Evolutionary conservation across 345 rosid genomes (phyloP).

Genomic region (Populus euphratica): DNA sequence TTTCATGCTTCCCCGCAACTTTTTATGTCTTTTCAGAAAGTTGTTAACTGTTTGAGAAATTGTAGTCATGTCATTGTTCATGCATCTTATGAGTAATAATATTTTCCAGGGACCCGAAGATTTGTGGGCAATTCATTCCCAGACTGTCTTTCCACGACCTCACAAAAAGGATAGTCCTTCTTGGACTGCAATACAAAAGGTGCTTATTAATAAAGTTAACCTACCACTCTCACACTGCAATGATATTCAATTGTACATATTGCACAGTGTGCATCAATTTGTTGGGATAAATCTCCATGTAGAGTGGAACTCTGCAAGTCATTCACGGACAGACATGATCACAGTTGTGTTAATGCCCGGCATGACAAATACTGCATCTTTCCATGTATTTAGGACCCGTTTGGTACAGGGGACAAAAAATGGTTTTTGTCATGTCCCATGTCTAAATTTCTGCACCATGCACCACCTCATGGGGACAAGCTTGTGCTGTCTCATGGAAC

Average conservation of each 20-base stretch:
- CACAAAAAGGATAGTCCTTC: constrained; percentile 63
- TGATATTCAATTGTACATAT: neutral
- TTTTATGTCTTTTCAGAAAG: neutral
- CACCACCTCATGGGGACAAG: too few relatives aligned
- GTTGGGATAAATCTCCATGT: neutral
- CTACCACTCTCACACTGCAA: neutral
- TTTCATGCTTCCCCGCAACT: neutral
- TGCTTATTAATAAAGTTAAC: constrained; percentile 2
- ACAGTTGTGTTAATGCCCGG: neutral
- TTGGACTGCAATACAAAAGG: constrained; percentile 91
- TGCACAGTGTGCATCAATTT: neutral
- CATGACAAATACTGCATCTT: too few relatives aligned
- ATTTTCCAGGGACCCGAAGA: constrained; percentile 83
- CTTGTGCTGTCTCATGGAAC: too few relatives aligned
- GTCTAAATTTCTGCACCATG: too few relatives aligned
- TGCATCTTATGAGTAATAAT: constrained; percentile 10
- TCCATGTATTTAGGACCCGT: neutral
- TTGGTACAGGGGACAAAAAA: too few relatives aligned
- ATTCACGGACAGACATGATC: neutral
- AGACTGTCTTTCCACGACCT: constrained; percentile 73
- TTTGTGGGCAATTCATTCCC: constrained; percentile 86
- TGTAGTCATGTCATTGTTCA: constrained; percentile 9
- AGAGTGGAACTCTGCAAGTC: neutral
- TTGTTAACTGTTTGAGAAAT: neutral
- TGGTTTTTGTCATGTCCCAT: too few relatives aligned